phyloP scores from a whole-genome alignment of 345 rosid species.

The Gossypium bickii region DNA sequence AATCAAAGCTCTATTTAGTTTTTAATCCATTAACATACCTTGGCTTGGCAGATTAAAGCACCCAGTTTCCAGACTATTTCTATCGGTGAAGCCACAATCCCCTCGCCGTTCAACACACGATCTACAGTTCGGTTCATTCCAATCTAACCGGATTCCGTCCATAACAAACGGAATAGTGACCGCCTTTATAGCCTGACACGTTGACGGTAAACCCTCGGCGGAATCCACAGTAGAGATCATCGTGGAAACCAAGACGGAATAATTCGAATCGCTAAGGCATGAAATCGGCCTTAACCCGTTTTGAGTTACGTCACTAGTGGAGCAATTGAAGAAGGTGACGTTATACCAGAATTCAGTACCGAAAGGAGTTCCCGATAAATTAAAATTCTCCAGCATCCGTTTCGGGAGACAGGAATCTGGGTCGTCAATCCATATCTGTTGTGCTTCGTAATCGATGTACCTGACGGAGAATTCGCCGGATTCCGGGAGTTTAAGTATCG shows the following conservation, averaged over 20 bases:
- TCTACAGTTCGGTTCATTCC: conserved; percentile 40
- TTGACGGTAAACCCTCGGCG: neutral
- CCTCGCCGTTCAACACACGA: conserved; percentile 31
- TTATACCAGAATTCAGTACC: rapidly evolving
- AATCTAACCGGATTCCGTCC: conserved; percentile 16
- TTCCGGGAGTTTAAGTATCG: conserved; percentile 24
- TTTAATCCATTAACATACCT: conserved; percentile 3
- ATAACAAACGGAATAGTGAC: conserved; percentile 26
- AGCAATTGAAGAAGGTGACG: conserved; percentile 40
- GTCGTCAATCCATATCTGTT: conserved; percentile 30
- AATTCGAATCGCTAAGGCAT: conserved; percentile 38
- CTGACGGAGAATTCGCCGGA: conserved; percentile 39
- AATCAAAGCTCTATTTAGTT: too few species aligned
- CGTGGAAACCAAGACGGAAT: conserved; percentile 21
- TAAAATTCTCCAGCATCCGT: conserved; percentile 27
- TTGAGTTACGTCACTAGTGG: neutral
- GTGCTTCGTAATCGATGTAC: conserved; percentile 34
- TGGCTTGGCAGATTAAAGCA: conserved; percentile 24
- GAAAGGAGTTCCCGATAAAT: conserved; percentile 33
- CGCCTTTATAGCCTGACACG: conserved; percentile 14
- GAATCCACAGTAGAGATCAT: neutral
- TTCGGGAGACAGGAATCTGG: conserved; percentile 34
- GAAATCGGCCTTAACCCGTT: neutral
- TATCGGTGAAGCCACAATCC: conserved; percentile 29
- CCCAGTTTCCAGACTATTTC: conserved; percentile 8